A percentile compares a stretch with the other conserved stretches of the same genome.
phyloP scores from a whole-genome alignment of 805 yeast genomes.

The Huiozyma naganishii region DNA sequence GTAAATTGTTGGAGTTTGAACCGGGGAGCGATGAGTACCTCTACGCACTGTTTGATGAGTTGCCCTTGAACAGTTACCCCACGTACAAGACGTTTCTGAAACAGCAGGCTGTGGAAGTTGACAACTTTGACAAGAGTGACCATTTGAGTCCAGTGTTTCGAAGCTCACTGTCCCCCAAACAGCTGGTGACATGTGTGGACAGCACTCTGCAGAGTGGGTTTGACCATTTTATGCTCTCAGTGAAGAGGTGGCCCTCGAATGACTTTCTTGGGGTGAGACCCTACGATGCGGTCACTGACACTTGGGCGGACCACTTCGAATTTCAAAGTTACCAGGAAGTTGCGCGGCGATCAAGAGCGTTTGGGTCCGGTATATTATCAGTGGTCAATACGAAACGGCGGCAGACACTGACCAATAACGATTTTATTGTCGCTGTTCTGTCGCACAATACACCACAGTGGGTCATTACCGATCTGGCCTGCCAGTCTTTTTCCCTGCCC shows the following conservation, averaged over 20 bases:
- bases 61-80: conserved; percentile 20
- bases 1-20: conserved; percentile 10
- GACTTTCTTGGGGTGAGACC: conserved; percentile 40
- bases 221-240: conserved; percentile 35
- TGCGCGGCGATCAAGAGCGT: conserved; percentile 32
- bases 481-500: conserved; percentile 45
- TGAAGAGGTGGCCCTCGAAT: conserved; percentile 26
- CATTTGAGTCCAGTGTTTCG: conserved; percentile 38
- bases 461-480: conserved; percentile 60
- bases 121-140: conserved; percentile 27
- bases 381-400: conserved; percentile 31
- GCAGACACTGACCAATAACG: conserved; percentile 21
- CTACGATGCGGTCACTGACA: conserved; percentile 24
- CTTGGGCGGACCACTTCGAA: conserved; percentile 33
- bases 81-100: conserved; percentile 15
- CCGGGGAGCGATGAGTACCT: conserved; percentile 22
- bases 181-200: conserved; percentile 31
- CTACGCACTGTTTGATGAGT: conserved; percentile 9
- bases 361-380: conserved; percentile 47
- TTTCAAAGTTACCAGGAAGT: conserved; percentile 35
- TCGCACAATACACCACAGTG: conserved; percentile 56
- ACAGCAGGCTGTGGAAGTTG: conserved; percentile 29
- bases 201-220: conserved; percentile 36
- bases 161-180: conserved; percentile 28
- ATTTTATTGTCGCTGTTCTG: conserved; percentile 45